phyloP scores from a whole-genome alignment of 148 eudicot species.

The Fagopyrum tataricum region DNA sequence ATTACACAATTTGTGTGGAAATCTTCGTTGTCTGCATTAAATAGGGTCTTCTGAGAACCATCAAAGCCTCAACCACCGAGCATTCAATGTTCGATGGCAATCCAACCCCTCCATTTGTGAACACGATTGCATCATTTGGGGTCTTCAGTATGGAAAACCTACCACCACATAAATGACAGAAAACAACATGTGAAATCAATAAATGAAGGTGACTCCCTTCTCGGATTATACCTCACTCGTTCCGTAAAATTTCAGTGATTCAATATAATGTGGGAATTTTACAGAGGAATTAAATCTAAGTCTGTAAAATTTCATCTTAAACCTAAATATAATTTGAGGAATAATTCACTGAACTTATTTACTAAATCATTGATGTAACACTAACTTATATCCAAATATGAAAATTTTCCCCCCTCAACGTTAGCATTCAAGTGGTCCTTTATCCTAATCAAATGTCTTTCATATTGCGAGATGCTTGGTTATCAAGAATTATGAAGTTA shows the following conservation, averaged over 20 bases:
- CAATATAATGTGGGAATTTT: no score
- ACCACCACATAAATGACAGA: background rate
- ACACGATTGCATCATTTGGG: conserved; percentile 6
- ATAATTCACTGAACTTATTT: no score
- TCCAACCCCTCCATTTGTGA: conserved; percentile 3
- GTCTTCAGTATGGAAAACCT: background rate
- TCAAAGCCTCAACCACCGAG: background rate
- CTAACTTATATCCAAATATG: no score
- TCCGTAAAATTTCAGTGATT: no score
- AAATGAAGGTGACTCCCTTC: background rate
- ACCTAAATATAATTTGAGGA: no score
- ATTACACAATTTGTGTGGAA: background rate
- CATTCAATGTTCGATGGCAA: background rate
- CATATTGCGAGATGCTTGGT: background rate
- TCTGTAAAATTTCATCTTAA: no score
- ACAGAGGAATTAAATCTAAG: no score
- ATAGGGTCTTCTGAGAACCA: background rate
- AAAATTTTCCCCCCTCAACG: background rate
- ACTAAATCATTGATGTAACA: no score
- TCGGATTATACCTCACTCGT: no score
- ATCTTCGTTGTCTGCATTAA: background rate
- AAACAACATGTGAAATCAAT: conserved; percentile 4
- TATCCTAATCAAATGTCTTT: background rate
- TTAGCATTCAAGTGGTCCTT: background rate
- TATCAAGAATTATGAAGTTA: background rate